These are phyloP conservation scores for Pseudonitzschia multiseries DNA, from an alignment of 108 stramenopile genomes.

Conservation along the genomic window DNA sequence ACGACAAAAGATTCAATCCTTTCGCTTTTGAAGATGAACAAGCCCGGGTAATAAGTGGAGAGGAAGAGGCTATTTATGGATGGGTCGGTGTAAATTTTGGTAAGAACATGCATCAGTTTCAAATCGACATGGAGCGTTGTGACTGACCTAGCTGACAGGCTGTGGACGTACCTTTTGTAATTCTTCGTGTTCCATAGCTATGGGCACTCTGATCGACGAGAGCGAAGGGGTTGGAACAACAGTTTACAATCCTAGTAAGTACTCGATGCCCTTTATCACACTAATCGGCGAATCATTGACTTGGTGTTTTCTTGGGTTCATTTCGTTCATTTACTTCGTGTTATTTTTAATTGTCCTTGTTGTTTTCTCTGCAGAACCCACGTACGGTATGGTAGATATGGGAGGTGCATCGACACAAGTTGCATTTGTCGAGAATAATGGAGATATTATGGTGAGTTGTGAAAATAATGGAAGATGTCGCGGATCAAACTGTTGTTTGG, in stretches of 20 bases:
- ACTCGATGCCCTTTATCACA: not conserved
- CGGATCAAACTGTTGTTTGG: too few species aligned
- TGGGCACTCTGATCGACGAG: slow-evolving; percentile 65
- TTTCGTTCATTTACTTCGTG: not conserved
- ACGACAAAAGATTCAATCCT: slow-evolving; percentile 63
- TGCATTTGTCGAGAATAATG: slow-evolving; percentile 74
- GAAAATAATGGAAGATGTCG: not conserved
- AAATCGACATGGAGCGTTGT: not conserved
- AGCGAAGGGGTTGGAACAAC: slow-evolving; percentile 51
- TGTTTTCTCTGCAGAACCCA: slow-evolving; percentile 18
- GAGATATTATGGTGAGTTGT: slow-evolving; percentile 71
- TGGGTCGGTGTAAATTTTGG: slow-evolving; percentile 88
- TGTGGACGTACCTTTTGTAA: not conserved
- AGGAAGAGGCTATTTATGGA: slow-evolving; percentile 91
- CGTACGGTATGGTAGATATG: slow-evolving; percentile 85
- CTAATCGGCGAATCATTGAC: not conserved
- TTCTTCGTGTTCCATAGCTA: not conserved
- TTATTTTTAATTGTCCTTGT: not conserved
- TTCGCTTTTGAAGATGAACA: slow-evolving; percentile 78
- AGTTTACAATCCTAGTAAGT: slow-evolving; percentile 14
- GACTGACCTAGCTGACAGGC: too few species aligned
- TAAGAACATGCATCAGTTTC: not conserved
- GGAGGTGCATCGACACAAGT: slow-evolving; percentile 90
- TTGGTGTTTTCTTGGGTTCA: not conserved
- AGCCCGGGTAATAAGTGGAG: slow-evolving; percentile 76